Base-by-base conservation (phyloP, 1,139 yeast genomes). In the Candida labiduridarum region DNA sequence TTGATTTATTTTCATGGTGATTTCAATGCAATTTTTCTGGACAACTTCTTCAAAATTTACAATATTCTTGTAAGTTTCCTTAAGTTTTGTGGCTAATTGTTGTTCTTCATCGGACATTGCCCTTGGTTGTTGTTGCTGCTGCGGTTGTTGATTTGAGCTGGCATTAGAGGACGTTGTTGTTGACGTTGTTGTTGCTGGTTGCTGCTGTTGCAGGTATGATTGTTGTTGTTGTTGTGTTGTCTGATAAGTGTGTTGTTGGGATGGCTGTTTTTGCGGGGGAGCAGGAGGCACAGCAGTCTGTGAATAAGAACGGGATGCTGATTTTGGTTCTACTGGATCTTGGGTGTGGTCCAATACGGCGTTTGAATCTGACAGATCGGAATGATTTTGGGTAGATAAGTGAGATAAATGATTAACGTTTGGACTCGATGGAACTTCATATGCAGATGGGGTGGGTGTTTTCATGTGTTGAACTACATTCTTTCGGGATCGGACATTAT, bases 21-120 rank as follows among this genome's bases (percentile, higher is more conserved):
- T 69, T 48, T 80, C 84, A 16, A 80, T 72, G 65, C 85, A 86
- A 54, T 84, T 83, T 56, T 84, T 85, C 62, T 86, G 92, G 19
- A 86, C 82, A 51, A 83, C 81, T 53, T 84, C 84, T 68, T 86
- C 92, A 56, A 79, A 78, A 56, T 81, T 82, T 48, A 86, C 84
- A 46, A 87, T 86, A 50, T 80, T 75, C 59, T 85, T 85, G 64
- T 86, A 87, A 6, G 90, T 85, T 60, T 86, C 91, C 63, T 87
- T 89, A 30, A 86, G 65, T 59, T 85, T 85, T 3, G 87, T 76
- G 4, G 89, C 89, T 49, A 86, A 69, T 50, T 83, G 83, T 57
- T 85, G 91, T 63, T 86, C 90, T 61, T 85, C 89, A 52, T 80
- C 86, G 1, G 84, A 69, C 71, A 82, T 75, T 18, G 74, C 69